These are phyloP conservation scores for Tetrapisispora pingtungensis DNA, from an alignment of 805 yeast species.

Conservation along the genomic window DNA sequence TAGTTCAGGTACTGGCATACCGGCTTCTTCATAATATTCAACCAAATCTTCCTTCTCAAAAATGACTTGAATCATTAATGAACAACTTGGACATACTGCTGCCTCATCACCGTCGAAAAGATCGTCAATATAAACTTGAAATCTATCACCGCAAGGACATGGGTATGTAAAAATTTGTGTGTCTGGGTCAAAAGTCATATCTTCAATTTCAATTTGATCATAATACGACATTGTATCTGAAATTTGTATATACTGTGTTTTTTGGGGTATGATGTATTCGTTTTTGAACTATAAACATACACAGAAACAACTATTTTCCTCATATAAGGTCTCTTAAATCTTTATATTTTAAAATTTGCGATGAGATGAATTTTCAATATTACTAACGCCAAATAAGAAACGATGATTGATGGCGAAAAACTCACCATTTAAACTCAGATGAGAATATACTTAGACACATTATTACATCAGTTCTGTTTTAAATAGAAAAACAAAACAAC, in stretches of 20 bases:
- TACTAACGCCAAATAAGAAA: neutral
- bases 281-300: no score
- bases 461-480: no score
- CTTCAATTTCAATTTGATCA: slow-evolving; percentile 95
- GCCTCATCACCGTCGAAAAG: slow-evolving; percentile 82
- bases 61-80: slow-evolving; percentile 83
- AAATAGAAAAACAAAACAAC: no score
- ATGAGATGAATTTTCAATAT: slow-evolving; percentile 1
- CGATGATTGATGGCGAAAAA: neutral
- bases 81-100: slow-evolving; percentile 95
- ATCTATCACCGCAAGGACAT: slow-evolving; percentile 96
- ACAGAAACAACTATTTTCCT: no score
- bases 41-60: slow-evolving; percentile 54
- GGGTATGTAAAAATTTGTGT: slow-evolving; percentile 84
- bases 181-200: slow-evolving; percentile 81
- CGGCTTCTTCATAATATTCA: slow-evolving; percentile 33
- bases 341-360: neutral
- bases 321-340: neutral
- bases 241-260: neutral
- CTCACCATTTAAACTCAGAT: no score
- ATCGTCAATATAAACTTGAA: slow-evolving; percentile 79
- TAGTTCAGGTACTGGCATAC: slow-evolving; percentile 23
- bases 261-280: no score
- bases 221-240: slow-evolving; percentile 32
- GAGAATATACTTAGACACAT: no score